A percentile compares a stretch with the other conserved stretches of the same genome.
phyloP scores from a whole-genome alignment of 106 monocot genomes.

The Ottelia alismoides region DNA sequence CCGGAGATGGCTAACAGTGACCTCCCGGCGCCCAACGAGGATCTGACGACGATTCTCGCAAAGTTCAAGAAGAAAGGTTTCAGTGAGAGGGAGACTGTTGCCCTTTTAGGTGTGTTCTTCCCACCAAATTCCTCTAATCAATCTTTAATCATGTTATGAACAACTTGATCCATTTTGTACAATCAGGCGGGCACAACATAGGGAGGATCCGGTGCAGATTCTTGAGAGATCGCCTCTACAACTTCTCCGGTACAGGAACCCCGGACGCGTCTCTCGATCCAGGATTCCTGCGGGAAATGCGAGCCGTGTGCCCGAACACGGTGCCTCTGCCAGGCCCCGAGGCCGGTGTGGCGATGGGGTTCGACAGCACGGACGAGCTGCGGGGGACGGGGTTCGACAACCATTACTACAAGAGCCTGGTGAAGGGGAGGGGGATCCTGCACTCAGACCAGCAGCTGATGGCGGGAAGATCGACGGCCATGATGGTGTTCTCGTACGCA shows the following conservation, averaged over 20 bases:
- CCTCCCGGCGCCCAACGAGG: conserved; percentile 11
- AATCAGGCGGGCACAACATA: conserved; percentile 27
- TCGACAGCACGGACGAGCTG: conserved; percentile 12
- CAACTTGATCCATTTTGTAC: background rate
- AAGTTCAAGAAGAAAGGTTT: background rate
- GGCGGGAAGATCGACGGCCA: conserved; percentile 12
- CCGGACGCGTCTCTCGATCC: conserved; percentile 6
- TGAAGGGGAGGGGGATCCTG: conserved; percentile 37
- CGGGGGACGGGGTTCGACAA: conserved; percentile 34
- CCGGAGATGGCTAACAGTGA: conserved; percentile 8
- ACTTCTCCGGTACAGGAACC: conserved; percentile 15
- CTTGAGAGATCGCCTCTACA: conserved; percentile 34
- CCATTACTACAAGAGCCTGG: conserved; percentile 36
- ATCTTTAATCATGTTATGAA: too few species aligned
- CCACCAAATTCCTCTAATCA: background rate
- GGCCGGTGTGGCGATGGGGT: background rate
- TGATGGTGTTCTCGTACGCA: conserved; percentile 19
- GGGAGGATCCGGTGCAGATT: conserved; percentile 29
- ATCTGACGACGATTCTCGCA: conserved; percentile 1
- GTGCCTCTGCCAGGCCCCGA: conserved; percentile 11
- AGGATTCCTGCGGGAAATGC: conserved; percentile 9
- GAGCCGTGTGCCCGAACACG: conserved; percentile 17
- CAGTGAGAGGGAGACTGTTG: background rate
- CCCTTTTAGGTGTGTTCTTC: background rate
- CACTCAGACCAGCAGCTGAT: conserved; percentile 39